Percentiles rank a stretch among this genome's conserved stretches.
Evolutionary conservation across 2,329 filamentous ascomycete species (phyloP).

Genomic region (Scytalidium lignicola): DNA sequence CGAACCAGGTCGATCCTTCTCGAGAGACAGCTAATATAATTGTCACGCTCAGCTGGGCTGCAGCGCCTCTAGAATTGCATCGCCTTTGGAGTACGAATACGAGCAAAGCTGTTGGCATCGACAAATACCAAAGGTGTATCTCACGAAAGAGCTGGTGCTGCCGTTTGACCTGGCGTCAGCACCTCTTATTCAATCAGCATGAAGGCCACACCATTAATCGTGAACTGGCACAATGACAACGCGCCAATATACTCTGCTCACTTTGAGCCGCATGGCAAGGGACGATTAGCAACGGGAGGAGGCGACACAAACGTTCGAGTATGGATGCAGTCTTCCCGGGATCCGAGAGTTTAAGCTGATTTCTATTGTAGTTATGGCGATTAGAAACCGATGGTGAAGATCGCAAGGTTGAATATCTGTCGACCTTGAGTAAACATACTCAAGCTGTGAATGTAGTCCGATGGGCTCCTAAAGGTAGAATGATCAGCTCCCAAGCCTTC

Average conservation of each 20-base stretch:
- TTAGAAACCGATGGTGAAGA: conserved; percentile 81
- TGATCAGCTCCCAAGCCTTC: not conserved
- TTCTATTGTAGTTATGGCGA: conserved; percentile 69
- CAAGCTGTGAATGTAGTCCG: conserved; percentile 97
- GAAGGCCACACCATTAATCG: conserved; percentile 94
- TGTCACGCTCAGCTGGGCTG: not conserved
- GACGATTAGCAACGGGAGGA: conserved; percentile 85
- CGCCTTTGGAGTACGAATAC: no score
- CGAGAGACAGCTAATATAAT: not conserved
- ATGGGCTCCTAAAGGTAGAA: conserved; percentile 84
- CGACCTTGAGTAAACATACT: conserved; percentile 87
- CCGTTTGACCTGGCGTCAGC: not conserved
- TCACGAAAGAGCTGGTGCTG: not conserved
- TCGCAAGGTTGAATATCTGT: conserved; percentile 84
- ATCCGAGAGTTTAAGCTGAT: conserved; percentile 27
- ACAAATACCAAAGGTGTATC: no score
- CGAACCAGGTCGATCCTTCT: not conserved
- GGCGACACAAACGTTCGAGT: conserved; percentile 96
- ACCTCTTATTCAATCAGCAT: conserved; percentile 45
- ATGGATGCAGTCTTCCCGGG: conserved; percentile 31
- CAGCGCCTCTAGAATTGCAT: not conserved
- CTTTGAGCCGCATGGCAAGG: conserved; percentile 89
- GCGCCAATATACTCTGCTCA: conserved; percentile 95
- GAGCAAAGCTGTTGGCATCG: no score
- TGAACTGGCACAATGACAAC: conserved; percentile 98